Evolutionary conservation across 1,284 basidiomycete genomes (phyloP), one percentile per base, ranked within the genome.

Genomic region (Macrocystidia cucumis): DNA sequence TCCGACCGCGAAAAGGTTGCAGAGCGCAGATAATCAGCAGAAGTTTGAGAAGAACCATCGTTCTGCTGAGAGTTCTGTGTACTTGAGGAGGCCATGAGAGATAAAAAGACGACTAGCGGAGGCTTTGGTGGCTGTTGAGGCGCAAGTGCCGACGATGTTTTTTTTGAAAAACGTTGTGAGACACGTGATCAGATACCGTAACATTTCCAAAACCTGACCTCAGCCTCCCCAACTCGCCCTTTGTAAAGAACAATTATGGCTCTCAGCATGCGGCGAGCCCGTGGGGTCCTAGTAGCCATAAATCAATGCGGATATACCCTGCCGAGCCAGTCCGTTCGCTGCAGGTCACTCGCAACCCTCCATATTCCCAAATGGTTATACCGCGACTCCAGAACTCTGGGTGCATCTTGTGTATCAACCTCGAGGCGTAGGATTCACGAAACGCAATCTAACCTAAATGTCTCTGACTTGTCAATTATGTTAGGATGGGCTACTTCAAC

Each of bases 401-500:
- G 32, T 40, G 26, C 34, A 44, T 38, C 41, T 40, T 41, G 40
- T 32, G 41, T 43, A 41, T 29, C 26, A 19, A 34, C 41, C 29
- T 47, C 51, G 30, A 48, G 46, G 42, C 52, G 57, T 59, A 45
- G 49, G 54, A 42, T 40, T 44, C 27, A 35, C 29, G 18, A 22
- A 26, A 21, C 27, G 17, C 8, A 32, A 25, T 25, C 23, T 4
- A 27, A 23, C 20, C 21, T 7, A 14, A 9, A n/a, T 25, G 20
- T 25, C 8, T 19, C n/a, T 24, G n/a, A n/a, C n/a, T 31, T 28
- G n/a, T 32, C n/a, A 35, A 23, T 28, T 37, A 18, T 31, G 26
- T 29, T 49, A 91, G 88, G 81, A 44, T 90, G 80, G 72, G 91
- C 91, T 4, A 84, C 85, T 14, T 86, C 88, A 16, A 79, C 83